Conservation (phyloP, 768 basidiomycete species). For the Sistotremastrum niveocremeum region DNA sequence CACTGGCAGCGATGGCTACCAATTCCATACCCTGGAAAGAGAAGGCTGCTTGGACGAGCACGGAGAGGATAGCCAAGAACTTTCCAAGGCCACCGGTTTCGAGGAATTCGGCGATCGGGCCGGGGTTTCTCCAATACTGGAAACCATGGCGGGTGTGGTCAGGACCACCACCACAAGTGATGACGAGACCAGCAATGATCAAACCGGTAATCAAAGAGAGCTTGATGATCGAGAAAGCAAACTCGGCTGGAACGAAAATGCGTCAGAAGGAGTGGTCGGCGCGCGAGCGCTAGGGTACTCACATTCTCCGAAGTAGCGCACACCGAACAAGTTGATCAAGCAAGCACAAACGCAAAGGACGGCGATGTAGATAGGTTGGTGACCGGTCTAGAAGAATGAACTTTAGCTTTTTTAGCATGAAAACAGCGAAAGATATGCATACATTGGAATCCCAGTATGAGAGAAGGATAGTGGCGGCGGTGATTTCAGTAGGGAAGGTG, state of each 20-base stretch:
- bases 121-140: conserved; percentile 39
- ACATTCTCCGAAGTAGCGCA: conserved; percentile 63
- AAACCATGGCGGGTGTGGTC: conserved; percentile 38
- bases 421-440: conserved; percentile 7
- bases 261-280: neutral
- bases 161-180: conserved; percentile 46
- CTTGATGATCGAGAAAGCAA: conserved; percentile 50
- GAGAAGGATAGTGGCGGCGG: conserved; percentile 55
- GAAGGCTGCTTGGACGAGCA: conserved; percentile 47
- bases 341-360: conserved; percentile 44
- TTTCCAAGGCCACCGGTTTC: conserved; percentile 27
- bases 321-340: conserved; percentile 56
- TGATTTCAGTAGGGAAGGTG: conserved; percentile 60
- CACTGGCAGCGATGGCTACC: conserved; percentile 61
- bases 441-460: conserved; percentile 61
- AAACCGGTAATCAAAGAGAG: conserved; percentile 33
- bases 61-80: conserved; percentile 27
- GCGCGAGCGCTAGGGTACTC: conserved; percentile 4
- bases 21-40: conserved; percentile 70
- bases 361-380: conserved; percentile 43
- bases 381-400: conserved; percentile 22
- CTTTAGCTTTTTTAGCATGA: neutral
- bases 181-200: conserved; percentile 35
- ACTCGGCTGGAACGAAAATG: conserved; percentile 34
- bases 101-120: conserved; percentile 36